These are phyloP conservation scores for Bisporella sp. DNA, from an alignment of 2,329 filamentous ascomycete species.

Conservation along the genomic window DNA sequence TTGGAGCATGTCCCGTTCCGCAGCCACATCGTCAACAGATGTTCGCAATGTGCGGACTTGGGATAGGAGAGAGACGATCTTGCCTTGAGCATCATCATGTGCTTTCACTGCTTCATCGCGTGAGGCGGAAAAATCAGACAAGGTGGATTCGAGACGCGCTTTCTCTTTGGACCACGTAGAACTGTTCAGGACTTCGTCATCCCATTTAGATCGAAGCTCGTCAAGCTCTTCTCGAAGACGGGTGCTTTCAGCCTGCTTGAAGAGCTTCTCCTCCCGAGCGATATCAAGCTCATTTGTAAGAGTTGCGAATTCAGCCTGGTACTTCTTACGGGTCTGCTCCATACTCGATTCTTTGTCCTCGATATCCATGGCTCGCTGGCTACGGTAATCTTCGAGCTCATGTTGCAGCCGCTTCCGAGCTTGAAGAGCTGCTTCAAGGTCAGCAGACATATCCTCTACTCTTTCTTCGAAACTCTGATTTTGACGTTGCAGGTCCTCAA, in stretches of 20 bases:
- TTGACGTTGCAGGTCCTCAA: slow-evolving; percentile 86
- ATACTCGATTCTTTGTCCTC: slow-evolving; percentile 94
- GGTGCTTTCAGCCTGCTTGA: slow-evolving; percentile 78
- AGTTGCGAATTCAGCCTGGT: slow-evolving; percentile 84
- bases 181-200: slow-evolving; percentile 94
- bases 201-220: slow-evolving; percentile 92
- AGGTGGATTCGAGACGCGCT: slow-evolving; percentile 78
- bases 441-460: slow-evolving; percentile 84
- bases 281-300: slow-evolving; percentile 89
- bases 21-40: slow-evolving; percentile 75
- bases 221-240: slow-evolving; percentile 93
- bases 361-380: slow-evolving; percentile 88
- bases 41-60: slow-evolving; percentile 82
- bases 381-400: slow-evolving; percentile 95
- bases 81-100: slow-evolving; percentile 90
- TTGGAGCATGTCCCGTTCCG: slow-evolving; percentile 76
- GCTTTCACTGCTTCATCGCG: slow-evolving; percentile 88
- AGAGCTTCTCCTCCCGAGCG: slow-evolving; percentile 82
- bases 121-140: slow-evolving; percentile 84
- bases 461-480: slow-evolving; percentile 86
- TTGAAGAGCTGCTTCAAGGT: slow-evolving; percentile 78
- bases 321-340: slow-evolving; percentile 97
- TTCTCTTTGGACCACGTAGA: slow-evolving; percentile 99
- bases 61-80: slow-evolving; percentile 82
- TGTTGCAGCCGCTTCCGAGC: slow-evolving; percentile 93